Evolutionary conservation across 306 rosid species (phyloP).

Genomic region (Canavalia ensiformis): DNA sequence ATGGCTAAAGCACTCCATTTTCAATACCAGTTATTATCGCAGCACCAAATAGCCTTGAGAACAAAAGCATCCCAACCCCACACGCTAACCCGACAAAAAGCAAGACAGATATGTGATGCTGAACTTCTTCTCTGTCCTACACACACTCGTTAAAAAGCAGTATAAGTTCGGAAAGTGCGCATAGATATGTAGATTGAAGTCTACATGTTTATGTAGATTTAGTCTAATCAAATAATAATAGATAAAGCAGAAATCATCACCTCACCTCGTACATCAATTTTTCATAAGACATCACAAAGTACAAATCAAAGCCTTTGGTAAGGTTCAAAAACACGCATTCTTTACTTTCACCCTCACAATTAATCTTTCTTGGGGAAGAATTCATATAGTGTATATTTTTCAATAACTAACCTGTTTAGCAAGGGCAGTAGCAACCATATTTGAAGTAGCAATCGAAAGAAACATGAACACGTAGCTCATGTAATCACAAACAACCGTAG

Average conservation of each 20-base stretch:
- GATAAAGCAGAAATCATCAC: conserved; percentile 10
- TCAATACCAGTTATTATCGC: conserved; percentile 76
- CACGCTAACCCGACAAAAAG: conserved; percentile 85
- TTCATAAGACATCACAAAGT: neutral
- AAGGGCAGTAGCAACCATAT: conserved; percentile 94
- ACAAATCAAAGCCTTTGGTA: conserved; percentile 21
- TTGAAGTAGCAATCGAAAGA: conserved; percentile 91
- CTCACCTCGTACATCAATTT: conserved; percentile 17
- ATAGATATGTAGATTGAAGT: conserved; percentile 27
- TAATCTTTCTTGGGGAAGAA: too few species aligned
- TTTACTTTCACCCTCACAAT: too few species aligned
- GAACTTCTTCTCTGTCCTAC: conserved; percentile 90
- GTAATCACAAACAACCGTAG: conserved; percentile 85
- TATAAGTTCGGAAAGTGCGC: conserved; percentile 24
- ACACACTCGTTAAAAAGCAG: conserved; percentile 39
- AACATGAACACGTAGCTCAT: conserved; percentile 87
- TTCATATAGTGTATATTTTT: too few species aligned
- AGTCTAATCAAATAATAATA: conserved; percentile 5
- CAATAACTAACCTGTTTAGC: conserved; percentile 68
- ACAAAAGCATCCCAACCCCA: conserved; percentile 82
- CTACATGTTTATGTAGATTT: conserved; percentile 10
- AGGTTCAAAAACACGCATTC: conserved; percentile 1
- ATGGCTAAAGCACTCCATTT: conserved; percentile 40
- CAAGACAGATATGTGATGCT: conserved; percentile 69
- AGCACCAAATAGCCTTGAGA: conserved; percentile 76